Base-by-base conservation (phyloP, 306 rosid species). In the Fagus crenata region DNA sequence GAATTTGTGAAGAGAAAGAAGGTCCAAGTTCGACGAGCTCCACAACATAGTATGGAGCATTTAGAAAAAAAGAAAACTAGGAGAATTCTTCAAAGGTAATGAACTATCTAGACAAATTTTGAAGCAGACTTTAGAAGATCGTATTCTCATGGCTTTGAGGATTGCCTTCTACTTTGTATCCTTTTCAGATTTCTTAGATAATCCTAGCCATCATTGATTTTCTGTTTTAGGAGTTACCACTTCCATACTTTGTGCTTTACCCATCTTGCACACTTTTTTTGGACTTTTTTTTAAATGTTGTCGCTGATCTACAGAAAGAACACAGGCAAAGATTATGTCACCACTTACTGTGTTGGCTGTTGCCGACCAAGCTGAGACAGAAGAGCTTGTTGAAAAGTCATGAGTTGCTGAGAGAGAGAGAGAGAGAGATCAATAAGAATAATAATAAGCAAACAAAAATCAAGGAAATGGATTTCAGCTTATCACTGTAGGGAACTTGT, bases 311-410 rank as follows among this genome's bases (percentile, higher is more conserved):
- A 64, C 7, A 49, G 51, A 56, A 63, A 55, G 32, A 64, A 36
- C 82, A 81, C 5, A 35, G 6, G 53, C 73, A 81, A 53, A 77
- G 61, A 78, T 43, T 78, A 67, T 53, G 75, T 64, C 74, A 78
- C 72, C 80, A 83, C 97, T 89, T 86, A 90, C 96, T 75, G 90
- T 64, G 91, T 81, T 81, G 97, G 73, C 80, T 87, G 97, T 76
- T 81, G 89, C 70, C 69, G 87, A 78, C 89, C 88, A 80, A 83
- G 74, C 85, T 86, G 92, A 33, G 93, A 81, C 86, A 89, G 49
- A 69, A 87, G 92, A 59, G 87, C 78, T 85, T 87, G 93, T 85
- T 86, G 90, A 75, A 90, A 71, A 63, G 96, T 79, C 80, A 87
- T 40, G 71, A 92, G 84, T 86, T 80, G 87, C 96, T 90, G 93